Conservation (phyloP, 805 yeast species). For the Candida schatavii region DNA sequence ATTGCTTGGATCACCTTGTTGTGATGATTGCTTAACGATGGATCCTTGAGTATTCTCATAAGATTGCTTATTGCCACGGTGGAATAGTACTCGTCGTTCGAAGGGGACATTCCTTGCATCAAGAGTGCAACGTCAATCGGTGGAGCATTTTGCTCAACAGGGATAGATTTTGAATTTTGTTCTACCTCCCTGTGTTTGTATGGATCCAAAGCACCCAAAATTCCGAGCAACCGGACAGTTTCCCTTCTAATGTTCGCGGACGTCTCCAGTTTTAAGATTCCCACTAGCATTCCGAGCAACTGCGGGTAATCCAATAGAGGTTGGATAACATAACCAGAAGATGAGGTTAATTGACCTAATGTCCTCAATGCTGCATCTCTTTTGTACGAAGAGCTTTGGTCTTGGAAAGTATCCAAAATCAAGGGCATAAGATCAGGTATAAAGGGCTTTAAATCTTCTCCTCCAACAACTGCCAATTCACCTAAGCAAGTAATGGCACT, state of each 20-base stretch:
- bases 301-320: conserved; percentile 93
- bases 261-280: conserved; percentile 77
- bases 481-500: conserved; percentile 86
- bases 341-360: conserved; percentile 82
- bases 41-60: conserved; percentile 80
- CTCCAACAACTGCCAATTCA: conserved; percentile 83
- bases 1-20: conserved; percentile 92
- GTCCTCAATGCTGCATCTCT: conserved; percentile 88
- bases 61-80: conserved; percentile 88
- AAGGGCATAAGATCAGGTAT: conserved; percentile 81
- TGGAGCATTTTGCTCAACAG: conserved; percentile 80
- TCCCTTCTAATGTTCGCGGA: conserved; percentile 76
- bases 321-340: conserved; percentile 92
- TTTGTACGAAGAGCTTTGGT: conserved; percentile 83
- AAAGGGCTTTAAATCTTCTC: conserved; percentile 74
- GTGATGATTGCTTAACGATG: conserved; percentile 82
- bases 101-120: conserved; percentile 93
- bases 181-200: conserved; percentile 92
- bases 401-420: conserved; percentile 82
- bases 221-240: conserved; percentile 85
- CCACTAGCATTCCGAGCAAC: conserved; percentile 74
- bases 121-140: conserved; percentile 85
- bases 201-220: conserved; percentile 95
- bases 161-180: conserved; percentile 52
- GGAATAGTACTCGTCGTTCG: conserved; percentile 89